A percentile compares a stretch with the other conserved stretches of the same genome.
Evolutionary conservation across 2,329 filamentous ascomycete species (phyloP).

Genomic region (Fusarium zealandicum): DNA sequence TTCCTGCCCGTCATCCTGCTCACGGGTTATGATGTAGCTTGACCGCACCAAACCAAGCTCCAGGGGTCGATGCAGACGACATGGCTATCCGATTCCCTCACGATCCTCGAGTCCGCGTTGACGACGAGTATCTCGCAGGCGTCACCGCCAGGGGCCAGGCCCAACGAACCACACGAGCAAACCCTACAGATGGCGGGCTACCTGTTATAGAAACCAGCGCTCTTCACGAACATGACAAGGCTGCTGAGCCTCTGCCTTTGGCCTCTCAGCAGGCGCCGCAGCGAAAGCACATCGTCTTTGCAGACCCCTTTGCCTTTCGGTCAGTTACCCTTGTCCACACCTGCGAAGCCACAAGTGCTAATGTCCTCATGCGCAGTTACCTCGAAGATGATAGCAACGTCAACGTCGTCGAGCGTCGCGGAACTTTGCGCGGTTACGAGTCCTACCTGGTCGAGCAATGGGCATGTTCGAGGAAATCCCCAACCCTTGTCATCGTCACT

Average conservation of each 20-base stretch:
- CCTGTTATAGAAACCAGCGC: conserved; percentile 29
- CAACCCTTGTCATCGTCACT: conserved; percentile 89
- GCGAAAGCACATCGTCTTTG: conserved; percentile 61
- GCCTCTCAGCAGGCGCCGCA: conserved; percentile 23
- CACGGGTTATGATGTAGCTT: conserved; percentile 39
- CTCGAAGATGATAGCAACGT: conserved; percentile 86
- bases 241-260: conserved; percentile 15
- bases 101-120: conserved; percentile 41
- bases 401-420: conserved; percentile 74
- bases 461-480: conserved; percentile 90
- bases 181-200: conserved; percentile 31
- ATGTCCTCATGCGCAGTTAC: conserved; percentile 58
- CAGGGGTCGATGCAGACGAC: conserved; percentile 41
- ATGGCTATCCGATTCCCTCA: conserved; percentile 51
- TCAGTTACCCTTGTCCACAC: conserved; percentile 41
- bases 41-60: conserved; percentile 25
- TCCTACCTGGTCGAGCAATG: conserved; percentile 96
- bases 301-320: conserved; percentile 66
- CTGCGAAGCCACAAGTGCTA: conserved; percentile 7
- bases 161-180: conserved; percentile 35
- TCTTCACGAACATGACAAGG: conserved; percentile 26
- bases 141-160: conserved; percentile 28
- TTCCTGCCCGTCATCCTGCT: conserved; percentile 21
- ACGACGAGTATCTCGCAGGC: conserved; percentile 37
- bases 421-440: conserved; percentile 82